These are phyloP conservation scores for Pascua guehoae DNA, from an alignment of 1,284 basidiomycete species.

Conservation along the genomic window DNA sequence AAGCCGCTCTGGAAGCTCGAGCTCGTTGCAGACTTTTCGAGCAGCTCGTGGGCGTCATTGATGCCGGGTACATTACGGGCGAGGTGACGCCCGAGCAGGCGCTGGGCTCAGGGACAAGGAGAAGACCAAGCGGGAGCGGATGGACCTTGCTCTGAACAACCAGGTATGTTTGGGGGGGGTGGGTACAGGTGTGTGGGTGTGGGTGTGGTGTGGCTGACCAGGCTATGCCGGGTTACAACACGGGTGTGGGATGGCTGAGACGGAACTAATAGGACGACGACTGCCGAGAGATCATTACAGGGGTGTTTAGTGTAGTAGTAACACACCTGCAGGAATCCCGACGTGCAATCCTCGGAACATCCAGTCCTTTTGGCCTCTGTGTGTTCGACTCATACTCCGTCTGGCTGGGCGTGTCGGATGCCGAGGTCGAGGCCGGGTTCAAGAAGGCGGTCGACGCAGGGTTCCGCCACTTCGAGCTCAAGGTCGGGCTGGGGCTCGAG, in stretches of 20 bases:
- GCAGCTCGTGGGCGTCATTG: slow-evolving; percentile 74
- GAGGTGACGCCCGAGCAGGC: slow-evolving; percentile 85
- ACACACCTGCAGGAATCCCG: too few relatives aligned
- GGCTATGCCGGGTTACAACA: slow-evolving; percentile 55
- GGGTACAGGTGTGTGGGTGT: too few relatives aligned
- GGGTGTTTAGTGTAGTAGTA: too few relatives aligned
- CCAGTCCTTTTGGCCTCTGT: too few relatives aligned
- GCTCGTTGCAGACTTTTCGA: slow-evolving; percentile 56
- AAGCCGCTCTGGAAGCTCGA: slow-evolving; percentile 56
- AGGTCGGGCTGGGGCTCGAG: slow-evolving; percentile 74
- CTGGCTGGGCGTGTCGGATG: slow-evolving; percentile 75
- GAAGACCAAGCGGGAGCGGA: slow-evolving; percentile 68
- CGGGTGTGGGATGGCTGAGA: slow-evolving; percentile 86
- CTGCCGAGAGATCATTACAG: too few relatives aligned
- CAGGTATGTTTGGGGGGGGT: background rate
- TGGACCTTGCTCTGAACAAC: slow-evolving; percentile 58
- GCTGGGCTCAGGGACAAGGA: slow-evolving; percentile 71
- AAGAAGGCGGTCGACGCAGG: slow-evolving; percentile 75
- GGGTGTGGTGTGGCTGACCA: slow-evolving; percentile 1
- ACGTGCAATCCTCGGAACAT: too few relatives aligned
- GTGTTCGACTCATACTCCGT: too few relatives aligned
- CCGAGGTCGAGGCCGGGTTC: slow-evolving; percentile 77
- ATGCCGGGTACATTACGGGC: slow-evolving; percentile 87
- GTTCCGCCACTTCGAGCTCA: slow-evolving; percentile 93
- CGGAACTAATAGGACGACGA: too few relatives aligned